Evolutionary conservation across 169 alveolate species (phyloP).

Genomic region (Eimeria falciformis): DNA sequence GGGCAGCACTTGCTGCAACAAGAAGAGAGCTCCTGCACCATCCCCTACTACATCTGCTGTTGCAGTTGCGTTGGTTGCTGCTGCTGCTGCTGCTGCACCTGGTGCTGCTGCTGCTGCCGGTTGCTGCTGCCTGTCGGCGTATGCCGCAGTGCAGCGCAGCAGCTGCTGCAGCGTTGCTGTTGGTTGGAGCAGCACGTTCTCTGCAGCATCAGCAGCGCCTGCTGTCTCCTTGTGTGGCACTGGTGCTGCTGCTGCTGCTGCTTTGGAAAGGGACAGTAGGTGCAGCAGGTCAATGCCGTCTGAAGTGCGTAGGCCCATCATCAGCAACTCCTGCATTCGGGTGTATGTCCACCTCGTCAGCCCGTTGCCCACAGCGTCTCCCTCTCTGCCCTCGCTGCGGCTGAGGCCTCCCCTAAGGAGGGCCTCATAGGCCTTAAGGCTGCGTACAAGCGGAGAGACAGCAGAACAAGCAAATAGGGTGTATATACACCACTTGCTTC

Average conservation of each 20-base stretch:
- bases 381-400: neutral
- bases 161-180: conserved; percentile 35
- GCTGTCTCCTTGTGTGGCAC: conserved; percentile 15
- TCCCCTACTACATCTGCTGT: neutral
- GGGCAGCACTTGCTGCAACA: conserved; percentile 67
- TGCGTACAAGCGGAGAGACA: neutral
- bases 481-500: too few relatives aligned
- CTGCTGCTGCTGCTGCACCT: neutral
- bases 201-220: neutral
- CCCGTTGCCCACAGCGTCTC: neutral
- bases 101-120: conserved; percentile 15
- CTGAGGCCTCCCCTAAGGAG: neutral
- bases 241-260: conserved; percentile 58
- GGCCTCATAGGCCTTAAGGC: conserved; percentile 13
- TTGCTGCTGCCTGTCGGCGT: neutral
- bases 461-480: too few relatives aligned
- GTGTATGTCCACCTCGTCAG: conserved; percentile 51
- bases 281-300: conserved; percentile 51
- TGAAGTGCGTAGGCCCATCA: conserved; percentile 58
- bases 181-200: conserved; percentile 14
- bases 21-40: neutral
- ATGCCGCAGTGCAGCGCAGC: conserved; percentile 53
- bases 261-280: conserved; percentile 22
- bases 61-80: neutral
- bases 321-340: conserved; percentile 58